phyloP scores from a whole-genome alignment of 2,329 filamentous ascomycete genomes.

The Pyricularia pennisetigena region DNA sequence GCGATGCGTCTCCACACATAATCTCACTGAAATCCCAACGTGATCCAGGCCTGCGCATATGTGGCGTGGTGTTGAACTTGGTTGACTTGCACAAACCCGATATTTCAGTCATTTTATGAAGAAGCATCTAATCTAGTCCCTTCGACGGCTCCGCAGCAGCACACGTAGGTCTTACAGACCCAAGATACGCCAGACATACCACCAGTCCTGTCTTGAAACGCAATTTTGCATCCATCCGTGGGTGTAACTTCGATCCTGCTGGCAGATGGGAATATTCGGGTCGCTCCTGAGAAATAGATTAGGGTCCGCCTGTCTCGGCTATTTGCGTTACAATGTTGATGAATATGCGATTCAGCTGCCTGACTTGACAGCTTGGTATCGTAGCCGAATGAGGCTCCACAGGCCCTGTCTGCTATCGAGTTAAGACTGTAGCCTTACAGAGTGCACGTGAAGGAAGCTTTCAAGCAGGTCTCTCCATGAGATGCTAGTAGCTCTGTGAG shows the following conservation, averaged over 20 bases:
- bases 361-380: not conserved
- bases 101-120: not conserved
- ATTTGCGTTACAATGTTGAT: not conserved
- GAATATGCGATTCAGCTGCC: not conserved
- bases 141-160: not conserved
- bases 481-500: too few species aligned
- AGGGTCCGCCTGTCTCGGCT: not conserved
- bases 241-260: not conserved
- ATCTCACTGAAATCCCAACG: not conserved
- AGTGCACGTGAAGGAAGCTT: not conserved
- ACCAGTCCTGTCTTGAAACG: slow-evolving; percentile 4
- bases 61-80: not conserved
- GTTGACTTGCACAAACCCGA: not conserved
- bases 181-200: slow-evolving; percentile 4
- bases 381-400: not conserved
- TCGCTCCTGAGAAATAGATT: not conserved
- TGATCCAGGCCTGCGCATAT: not conserved
- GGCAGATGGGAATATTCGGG: not conserved
- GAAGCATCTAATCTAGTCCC: not conserved
- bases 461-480: not conserved
- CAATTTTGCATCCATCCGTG: not conserved
- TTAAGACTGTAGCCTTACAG: not conserved
- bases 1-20: not conserved
- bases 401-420: not conserved
- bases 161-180: slow-evolving; percentile 2